phyloP scores from a whole-genome alignment of 768 basidiomycete genomes.

The Lentinula guzmanii region DNA sequence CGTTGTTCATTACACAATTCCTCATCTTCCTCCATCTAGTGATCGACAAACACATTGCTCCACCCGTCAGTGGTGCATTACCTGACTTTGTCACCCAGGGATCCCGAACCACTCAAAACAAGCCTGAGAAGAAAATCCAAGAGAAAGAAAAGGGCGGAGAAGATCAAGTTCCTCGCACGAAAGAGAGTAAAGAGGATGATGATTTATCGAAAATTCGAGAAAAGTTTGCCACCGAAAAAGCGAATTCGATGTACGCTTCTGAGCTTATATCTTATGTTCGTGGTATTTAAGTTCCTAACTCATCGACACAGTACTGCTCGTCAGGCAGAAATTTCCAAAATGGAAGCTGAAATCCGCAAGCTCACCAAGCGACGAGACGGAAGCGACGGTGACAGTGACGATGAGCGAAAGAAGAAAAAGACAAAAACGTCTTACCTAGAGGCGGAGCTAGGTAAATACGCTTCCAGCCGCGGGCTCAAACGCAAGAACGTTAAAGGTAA shows the following conservation, averaged over 20 bases:
- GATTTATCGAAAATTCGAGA: slow-evolving; percentile 73
- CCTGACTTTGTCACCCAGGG: slow-evolving; percentile 32
- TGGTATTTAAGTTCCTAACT: background rate
- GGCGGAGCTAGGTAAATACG: slow-evolving; percentile 79
- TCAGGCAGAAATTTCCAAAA: slow-evolving; percentile 73
- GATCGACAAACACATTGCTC: slow-evolving; percentile 28
- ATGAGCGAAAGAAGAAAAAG: slow-evolving; percentile 47
- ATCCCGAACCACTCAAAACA: background rate
- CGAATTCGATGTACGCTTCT: slow-evolving; percentile 46
- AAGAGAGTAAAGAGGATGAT: slow-evolving; percentile 27
- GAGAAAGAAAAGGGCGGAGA: slow-evolving; percentile 6
- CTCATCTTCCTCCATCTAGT: slow-evolving; percentile 18
- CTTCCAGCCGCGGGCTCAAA: slow-evolving; percentile 55
- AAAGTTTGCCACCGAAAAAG: slow-evolving; percentile 67
- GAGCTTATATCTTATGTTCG: slow-evolving; percentile 1
- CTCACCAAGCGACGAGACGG: slow-evolving; percentile 58
- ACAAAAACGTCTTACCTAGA: slow-evolving; percentile 67
- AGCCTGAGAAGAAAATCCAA: slow-evolving; percentile 10
- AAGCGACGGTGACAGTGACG: slow-evolving; percentile 61
- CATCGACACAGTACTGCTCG: slow-evolving; percentile 44
- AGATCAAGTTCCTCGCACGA: slow-evolving; percentile 12
- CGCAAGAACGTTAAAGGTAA: slow-evolving; percentile 41
- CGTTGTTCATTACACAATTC: background rate
- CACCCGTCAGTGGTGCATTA: slow-evolving; percentile 14
- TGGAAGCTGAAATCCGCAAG: slow-evolving; percentile 85